Evolutionary conservation across 1,284 basidiomycete species (phyloP), one percentile per base, ranked within the genome.

Genomic region (Rhodotorula sp.): DNA sequence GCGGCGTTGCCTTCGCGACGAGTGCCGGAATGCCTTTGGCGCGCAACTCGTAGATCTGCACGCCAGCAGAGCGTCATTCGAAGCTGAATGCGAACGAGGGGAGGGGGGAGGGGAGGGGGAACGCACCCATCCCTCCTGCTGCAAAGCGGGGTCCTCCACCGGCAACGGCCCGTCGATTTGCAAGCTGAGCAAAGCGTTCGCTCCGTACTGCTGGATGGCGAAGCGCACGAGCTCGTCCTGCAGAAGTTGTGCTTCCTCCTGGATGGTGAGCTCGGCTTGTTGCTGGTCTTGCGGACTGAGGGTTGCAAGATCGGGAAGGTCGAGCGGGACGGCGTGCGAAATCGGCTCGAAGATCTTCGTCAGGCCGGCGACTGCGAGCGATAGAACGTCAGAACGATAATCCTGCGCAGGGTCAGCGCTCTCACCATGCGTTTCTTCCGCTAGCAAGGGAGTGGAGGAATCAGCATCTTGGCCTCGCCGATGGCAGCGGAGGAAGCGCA

Each of bases 131-230:
- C 64, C 64, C 13, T 49, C 46, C 19, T 8, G 7, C 11, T 27
- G 11, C 17, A n/a, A 5, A 27, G 20, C 59, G 1, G 36, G 52
- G 2, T 56, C 58, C 22, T 66, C 52, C 8, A 51, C 20, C 32
- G 52, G 52, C 8, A 44, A 2, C 19, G 52, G 46, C 13, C 64
- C 64, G 17, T 55, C 34, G 7, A 44, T 29, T 11, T 4, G 10
- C 27, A 49, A 56, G 11, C 20, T 32, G 15, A 66, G 6, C 39
- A 66, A 15, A 27, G 46, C 64, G 30, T 66, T 66, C 22, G 64
- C 64, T 10, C 53, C 64, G 8, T 27, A 32, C 27, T 60, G 24
- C 29, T 60, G n/a, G 29, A 66, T 56, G 9, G 59, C 64, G 19
- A 19, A 30, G 4, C 4, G 13, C 5, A 55, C 27, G 22, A 66